These are phyloP conservation scores for Phytomonas sp. DNA, from an alignment of 208 protist genomes.

Conservation along the genomic window DNA sequence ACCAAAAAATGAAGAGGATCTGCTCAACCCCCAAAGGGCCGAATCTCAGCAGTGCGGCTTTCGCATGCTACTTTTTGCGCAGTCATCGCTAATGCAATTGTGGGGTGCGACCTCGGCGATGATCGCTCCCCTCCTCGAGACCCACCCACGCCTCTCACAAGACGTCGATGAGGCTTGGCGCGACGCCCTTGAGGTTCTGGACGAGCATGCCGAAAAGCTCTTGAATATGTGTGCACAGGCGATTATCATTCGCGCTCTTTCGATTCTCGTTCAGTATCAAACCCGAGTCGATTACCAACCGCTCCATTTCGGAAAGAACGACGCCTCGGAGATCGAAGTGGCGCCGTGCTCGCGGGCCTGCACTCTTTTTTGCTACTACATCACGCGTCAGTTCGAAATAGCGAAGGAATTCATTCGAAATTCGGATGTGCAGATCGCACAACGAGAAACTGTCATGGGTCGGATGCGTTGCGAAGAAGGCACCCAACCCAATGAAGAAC, in stretches of 20 bases:
- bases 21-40: constrained; percentile 38
- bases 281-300: constrained; percentile 61
- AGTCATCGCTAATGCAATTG: constrained; percentile 70
- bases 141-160: constrained; percentile 31
- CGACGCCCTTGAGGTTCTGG: constrained; percentile 38
- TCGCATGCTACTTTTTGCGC: constrained; percentile 79
- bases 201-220: constrained; percentile 59
- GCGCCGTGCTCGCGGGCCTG: constrained; percentile 82
- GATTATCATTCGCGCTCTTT: constrained; percentile 63
- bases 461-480: background rate
- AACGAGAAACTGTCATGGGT: constrained; percentile 15
- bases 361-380: constrained; percentile 83
- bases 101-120: constrained; percentile 41
- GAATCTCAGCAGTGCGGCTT: constrained; percentile 81
- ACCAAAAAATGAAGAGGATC: constrained; percentile 56
- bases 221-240: constrained; percentile 72
- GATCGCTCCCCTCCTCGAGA: constrained; percentile 42
- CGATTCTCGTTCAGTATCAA: constrained; percentile 77
- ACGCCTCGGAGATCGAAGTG: constrained; percentile 27
- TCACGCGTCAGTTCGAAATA: constrained; percentile 73
- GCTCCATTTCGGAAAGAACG: constrained; percentile 17
- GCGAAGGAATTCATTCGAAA: constrained; percentile 77
- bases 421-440: constrained; percentile 52
- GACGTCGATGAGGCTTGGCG: constrained; percentile 49
- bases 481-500: background rate